Evolutionary conservation across 495 filamentous ascomycete species (phyloP).

Genomic region (Neurospora pannonica): DNA sequence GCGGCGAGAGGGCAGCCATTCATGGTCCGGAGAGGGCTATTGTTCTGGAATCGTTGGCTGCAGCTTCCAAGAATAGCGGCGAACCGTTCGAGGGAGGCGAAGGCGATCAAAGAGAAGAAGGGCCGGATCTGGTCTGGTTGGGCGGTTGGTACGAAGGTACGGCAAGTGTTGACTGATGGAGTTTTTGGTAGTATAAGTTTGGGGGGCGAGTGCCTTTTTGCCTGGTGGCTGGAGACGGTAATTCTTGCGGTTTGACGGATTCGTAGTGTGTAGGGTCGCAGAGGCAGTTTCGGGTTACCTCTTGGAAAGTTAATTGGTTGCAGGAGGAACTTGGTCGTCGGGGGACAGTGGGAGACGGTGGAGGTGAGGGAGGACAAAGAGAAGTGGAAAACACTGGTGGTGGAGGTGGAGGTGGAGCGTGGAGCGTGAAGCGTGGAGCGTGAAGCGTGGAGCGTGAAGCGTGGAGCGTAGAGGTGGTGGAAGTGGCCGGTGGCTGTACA

Average conservation of each 20-base stretch:
- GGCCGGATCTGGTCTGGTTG: neutral
- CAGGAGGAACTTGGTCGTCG: neutral
- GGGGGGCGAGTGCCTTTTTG: neutral
- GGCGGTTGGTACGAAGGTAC: neutral
- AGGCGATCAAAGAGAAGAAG: neutral
- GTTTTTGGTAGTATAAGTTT: neutral
- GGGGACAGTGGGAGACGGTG: neutral
- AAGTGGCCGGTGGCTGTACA: neutral
- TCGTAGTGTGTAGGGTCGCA: neutral
- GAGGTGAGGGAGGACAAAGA: neutral
- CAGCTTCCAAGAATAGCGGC: neutral
- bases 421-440: neutral
- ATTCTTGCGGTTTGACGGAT: neutral
- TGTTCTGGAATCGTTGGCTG: neutral
- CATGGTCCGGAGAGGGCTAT: slow-evolving; percentile 5
- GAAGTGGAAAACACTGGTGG: neutral
- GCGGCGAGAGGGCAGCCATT: slow-evolving; percentile 7
- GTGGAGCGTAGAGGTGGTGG: neutral
- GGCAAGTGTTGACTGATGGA: neutral
- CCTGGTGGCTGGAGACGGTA: neutral
- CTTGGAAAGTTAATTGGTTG: neutral
- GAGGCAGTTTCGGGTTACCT: neutral
- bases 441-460: neutral
- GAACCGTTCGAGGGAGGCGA: neutral
- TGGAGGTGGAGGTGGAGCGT: neutral